Percentiles rank a stretch among this genome's conserved stretches.
phyloP scores from a whole-genome alignment of 2,329 filamentous ascomycete genomes.

The Ceratocystiopsis minuta region DNA sequence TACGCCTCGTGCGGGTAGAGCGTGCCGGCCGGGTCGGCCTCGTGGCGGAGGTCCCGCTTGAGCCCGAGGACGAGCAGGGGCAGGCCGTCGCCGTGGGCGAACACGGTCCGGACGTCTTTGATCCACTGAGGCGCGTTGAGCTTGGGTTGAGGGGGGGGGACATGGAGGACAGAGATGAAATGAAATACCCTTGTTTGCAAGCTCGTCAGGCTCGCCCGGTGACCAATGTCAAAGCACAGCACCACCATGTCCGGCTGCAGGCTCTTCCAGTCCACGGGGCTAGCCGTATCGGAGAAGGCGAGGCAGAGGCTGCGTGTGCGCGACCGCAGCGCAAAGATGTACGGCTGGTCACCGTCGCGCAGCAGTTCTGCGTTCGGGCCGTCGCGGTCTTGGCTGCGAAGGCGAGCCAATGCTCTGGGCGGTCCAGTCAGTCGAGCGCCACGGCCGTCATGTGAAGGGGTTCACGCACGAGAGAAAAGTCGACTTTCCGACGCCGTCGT shows the following conservation, averaged over 20 bases:
- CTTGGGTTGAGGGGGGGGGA: neutral
- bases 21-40: slow-evolving; percentile 39
- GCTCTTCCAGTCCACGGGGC: slow-evolving; percentile 39
- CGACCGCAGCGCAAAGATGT: slow-evolving; percentile 34
- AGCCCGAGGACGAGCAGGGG: slow-evolving; percentile 40
- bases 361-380: slow-evolving; percentile 25
- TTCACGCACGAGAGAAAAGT: slow-evolving; percentile 40
- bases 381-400: slow-evolving; percentile 12
- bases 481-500: slow-evolving; percentile 41
- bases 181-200: slow-evolving; percentile 32
- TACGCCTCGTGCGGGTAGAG: slow-evolving; percentile 45
- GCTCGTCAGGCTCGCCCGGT: slow-evolving; percentile 38
- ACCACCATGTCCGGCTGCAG: slow-evolving; percentile 39
- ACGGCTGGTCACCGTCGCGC: slow-evolving; percentile 41
- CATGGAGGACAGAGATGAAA: too few species aligned
- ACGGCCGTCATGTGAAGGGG: slow-evolving; percentile 3
- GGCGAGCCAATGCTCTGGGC: slow-evolving; percentile 11
- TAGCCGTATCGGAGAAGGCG: slow-evolving; percentile 41
- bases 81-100: slow-evolving; percentile 27
- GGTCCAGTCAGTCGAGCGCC: slow-evolving; percentile 1
- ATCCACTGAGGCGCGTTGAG: slow-evolving; percentile 29
- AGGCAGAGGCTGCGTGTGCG: slow-evolving; percentile 30
- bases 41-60: slow-evolving; percentile 41
- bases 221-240: slow-evolving; percentile 44
- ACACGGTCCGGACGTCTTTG: slow-evolving; percentile 31